Base-by-base conservation (phyloP, 768 basidiomycete species). In the Boletus patriciae region DNA sequence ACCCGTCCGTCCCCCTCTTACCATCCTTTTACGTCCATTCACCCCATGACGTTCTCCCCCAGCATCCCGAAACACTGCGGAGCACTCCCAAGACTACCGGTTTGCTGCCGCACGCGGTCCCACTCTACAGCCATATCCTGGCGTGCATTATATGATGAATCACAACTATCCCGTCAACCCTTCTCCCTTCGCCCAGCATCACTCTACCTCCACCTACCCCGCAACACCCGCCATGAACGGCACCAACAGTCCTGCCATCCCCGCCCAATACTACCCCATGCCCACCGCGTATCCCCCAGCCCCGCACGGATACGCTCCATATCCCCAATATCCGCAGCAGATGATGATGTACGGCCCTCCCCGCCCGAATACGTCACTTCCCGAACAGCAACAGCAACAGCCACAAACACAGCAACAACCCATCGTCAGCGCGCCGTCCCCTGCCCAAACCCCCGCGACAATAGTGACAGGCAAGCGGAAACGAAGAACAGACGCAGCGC, bases 291-390 rank as follows among this genome's bases (percentile, higher is more conserved):
- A 85, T 66, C 70, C 70, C 48, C 71, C 62, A 27, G 69, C 64
- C 44, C 77, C 63, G n/a, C 76, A 77, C 46, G 70, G 71, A 41
- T 77, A 77, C 65, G 76, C 83, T 1, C 80, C 84, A 55, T 88
- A 88, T 70, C 77, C 82, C 27, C 84, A 81, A 55, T 77, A 78
- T 66, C 59, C 73, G 9, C 74, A 77, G 52, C 84, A 85, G 57
- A 83, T 88, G 80, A 80, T 88, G 77, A 83, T 89, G 80, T 90
- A 88, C 62, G 78, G 80, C 9, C 63, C 73, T 33, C 73, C 78
- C 13, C 75, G 72, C 25, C 69, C 74, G 6, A 76, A 67, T 9
- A 73, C 70, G 4, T 54, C 59, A 73, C 59, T 73, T 59, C 76
- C 75, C 41, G 77, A 71, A 65, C 67, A 66, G 31, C 63, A 62